A percentile compares a stretch with the other conserved stretches of the same genome.
Evolutionary conservation across 257 asterid species (phyloP).

Genomic region (Solanum chiquidenum): DNA sequence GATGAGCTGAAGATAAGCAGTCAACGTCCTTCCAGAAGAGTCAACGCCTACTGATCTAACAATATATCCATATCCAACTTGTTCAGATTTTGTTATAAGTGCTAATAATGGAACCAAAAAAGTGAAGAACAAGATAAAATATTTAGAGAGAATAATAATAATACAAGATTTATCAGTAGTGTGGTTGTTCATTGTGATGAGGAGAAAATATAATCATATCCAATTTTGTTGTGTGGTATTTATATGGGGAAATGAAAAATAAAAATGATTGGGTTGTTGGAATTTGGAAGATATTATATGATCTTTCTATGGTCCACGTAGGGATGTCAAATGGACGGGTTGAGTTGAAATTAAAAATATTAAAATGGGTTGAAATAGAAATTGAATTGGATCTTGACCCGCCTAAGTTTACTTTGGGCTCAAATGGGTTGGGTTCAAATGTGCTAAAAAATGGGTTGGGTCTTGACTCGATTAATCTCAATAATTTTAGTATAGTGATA

Average conservation of each 20-base stretch:
- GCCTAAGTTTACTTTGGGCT: no score
- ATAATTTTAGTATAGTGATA: no score
- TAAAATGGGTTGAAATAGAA: no score
- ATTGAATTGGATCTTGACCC: no score
- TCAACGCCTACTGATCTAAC: slow-evolving; percentile 5
- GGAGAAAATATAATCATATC: not conserved
- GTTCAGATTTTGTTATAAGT: not conserved
- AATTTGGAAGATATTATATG: not conserved
- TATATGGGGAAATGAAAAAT: not conserved
- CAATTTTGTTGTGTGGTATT: not conserved
- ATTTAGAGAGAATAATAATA: not conserved
- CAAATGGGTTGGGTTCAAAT: no score
- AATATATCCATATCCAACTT: slow-evolving; percentile 12
- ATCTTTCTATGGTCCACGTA: not conserved
- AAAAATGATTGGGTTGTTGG: not conserved
- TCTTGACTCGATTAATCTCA: no score
- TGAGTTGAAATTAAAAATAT: no score
- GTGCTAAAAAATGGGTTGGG: no score
- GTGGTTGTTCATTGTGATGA: not conserved
- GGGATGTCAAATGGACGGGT: no score
- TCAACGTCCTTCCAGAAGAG: not conserved
- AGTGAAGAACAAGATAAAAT: not conserved
- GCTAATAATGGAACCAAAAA: not conserved
- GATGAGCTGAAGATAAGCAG: slow-evolving; percentile 12
- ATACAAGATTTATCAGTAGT: not conserved